Conservation (phyloP, 2,329 filamentous ascomycete genomes). For the Lachnellula cervina region DNA sequence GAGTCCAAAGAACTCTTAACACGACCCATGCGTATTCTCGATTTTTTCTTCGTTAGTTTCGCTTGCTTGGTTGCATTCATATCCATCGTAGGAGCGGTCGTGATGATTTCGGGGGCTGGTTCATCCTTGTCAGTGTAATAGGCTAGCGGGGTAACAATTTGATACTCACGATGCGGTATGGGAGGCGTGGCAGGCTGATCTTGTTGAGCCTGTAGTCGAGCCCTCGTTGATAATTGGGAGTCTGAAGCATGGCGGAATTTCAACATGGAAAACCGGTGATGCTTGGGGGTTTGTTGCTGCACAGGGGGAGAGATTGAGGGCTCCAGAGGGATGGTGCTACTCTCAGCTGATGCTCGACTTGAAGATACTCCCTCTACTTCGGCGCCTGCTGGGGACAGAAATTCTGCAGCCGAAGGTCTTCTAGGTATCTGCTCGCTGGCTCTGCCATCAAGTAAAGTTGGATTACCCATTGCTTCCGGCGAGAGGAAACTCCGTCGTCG, state of each 20-base stretch:
- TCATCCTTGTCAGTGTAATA: constrained; percentile 7
- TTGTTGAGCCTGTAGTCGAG: constrained; percentile 60
- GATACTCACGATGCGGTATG: constrained; percentile 51
- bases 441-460: constrained; percentile 23
- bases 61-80: constrained; percentile 33
- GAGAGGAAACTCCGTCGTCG: constrained; percentile 30
- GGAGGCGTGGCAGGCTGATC: constrained; percentile 42
- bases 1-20: constrained; percentile 31
- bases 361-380: constrained; percentile 8
- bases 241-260: constrained; percentile 91
- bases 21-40: constrained; percentile 50
- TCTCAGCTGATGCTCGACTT: constrained; percentile 19
- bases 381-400: constrained; percentile 18
- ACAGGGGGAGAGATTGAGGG: constrained; percentile 38
- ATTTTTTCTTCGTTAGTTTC: constrained; percentile 49
- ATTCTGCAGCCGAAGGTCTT: constrained; percentile 26
- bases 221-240: constrained; percentile 73
- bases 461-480: constrained; percentile 17
- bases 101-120: constrained; percentile 73
- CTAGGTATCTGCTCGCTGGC: constrained; percentile 32
- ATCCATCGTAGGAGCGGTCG: constrained; percentile 77
- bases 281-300: constrained; percentile 51
- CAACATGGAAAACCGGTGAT: constrained; percentile 64
- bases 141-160: constrained; percentile 17
- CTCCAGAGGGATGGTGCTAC: constrained; percentile 7